phyloP scores from a whole-genome alignment of 2,329 filamentous ascomycete species.

The Geoglossum cookeanum region DNA sequence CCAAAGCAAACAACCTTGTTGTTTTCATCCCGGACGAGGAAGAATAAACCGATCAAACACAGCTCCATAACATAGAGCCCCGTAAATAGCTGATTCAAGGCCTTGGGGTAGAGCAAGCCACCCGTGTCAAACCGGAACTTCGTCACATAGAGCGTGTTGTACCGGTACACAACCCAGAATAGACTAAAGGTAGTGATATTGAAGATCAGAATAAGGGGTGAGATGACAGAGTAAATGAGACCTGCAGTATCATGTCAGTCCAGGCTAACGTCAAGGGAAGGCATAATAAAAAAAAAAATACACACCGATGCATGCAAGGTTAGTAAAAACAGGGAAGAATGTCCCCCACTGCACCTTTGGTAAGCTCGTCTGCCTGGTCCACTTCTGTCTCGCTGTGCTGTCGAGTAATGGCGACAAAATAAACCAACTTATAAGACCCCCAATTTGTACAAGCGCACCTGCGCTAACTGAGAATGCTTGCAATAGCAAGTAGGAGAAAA shows the following conservation, averaged over 20 bases:
- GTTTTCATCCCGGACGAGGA: conserved; percentile 45
- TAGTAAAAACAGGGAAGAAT: conserved; percentile 92
- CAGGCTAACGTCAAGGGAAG: background rate
- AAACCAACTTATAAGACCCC: conserved; percentile 64
- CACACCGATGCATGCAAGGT: conserved; percentile 74
- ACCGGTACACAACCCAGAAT: conserved; percentile 90
- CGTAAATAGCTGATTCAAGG: conserved; percentile 89
- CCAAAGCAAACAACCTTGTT: conserved; percentile 40
- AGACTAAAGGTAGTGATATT: conserved; percentile 81
- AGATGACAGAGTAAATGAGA: conserved; percentile 71
- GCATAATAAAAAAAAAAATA: background rate
- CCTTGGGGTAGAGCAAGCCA: conserved; percentile 74
- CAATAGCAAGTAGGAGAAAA: conserved; percentile 96
- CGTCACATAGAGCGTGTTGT: conserved; percentile 88
- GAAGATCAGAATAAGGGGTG: conserved; percentile 81
- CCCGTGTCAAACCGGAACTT: conserved; percentile 82
- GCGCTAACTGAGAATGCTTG: conserved; percentile 84
- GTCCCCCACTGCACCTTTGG: conserved; percentile 71
- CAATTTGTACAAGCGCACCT: conserved; percentile 68
- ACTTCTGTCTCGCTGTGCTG: conserved; percentile 66
- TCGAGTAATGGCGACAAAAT: conserved; percentile 64
- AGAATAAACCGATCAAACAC: conserved; percentile 75
- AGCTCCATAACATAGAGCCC: conserved; percentile 91
- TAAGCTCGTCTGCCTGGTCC: conserved; percentile 62
- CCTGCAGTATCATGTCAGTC: conserved; percentile 18